These are phyloP conservation scores for Diaporthe capsici DNA, from an alignment of 2,329 filamentous ascomycete species.

Conservation along the genomic window DNA sequence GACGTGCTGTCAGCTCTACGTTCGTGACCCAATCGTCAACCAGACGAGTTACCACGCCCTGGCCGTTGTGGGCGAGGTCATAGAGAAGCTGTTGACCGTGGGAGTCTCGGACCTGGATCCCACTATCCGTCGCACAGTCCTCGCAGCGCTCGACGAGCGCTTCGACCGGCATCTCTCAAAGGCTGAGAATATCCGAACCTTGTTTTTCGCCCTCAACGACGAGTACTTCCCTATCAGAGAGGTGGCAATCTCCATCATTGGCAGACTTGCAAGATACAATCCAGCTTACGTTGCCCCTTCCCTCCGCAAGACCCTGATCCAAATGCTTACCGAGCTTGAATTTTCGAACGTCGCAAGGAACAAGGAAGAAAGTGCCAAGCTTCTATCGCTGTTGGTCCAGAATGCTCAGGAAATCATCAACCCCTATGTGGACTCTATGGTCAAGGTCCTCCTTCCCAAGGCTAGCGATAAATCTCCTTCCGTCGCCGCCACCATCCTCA, in stretches of 20 bases:
- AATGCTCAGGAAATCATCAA: constrained; percentile 95
- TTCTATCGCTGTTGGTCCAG: constrained; percentile 92
- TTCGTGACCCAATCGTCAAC: constrained; percentile 96
- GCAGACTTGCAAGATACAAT: constrained; percentile 89
- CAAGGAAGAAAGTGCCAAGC: constrained; percentile 95
- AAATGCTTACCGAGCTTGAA: constrained; percentile 95
- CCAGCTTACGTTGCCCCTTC: constrained; percentile 98
- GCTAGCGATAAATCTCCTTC: constrained; percentile 87
- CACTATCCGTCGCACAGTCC: constrained; percentile 88
- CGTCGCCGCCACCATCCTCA: constrained; percentile 94
- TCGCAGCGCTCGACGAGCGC: constrained; percentile 89
- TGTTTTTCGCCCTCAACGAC: constrained; percentile 96
- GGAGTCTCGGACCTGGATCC: constrained; percentile 93
- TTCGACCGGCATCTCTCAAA: constrained; percentile 98
- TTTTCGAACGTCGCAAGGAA: constrained; percentile 95
- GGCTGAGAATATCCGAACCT: constrained; percentile 94
- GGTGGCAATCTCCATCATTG: constrained; percentile 96
- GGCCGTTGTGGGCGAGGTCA: constrained; percentile 97
- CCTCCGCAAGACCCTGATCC: constrained; percentile 92
- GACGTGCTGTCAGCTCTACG: constrained; percentile 97
- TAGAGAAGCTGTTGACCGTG: constrained; percentile 95
- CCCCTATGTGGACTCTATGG: constrained; percentile 97
- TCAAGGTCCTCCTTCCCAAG: constrained; percentile 93
- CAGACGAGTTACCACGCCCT: constrained; percentile 98
- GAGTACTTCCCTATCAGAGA: constrained; percentile 94